Percentiles rank a stretch among this genome's conserved stretches.
These are phyloP conservation scores for Xylaria castorea DNA, from an alignment of 495 filamentous ascomycete species.

Conservation along the genomic window DNA sequence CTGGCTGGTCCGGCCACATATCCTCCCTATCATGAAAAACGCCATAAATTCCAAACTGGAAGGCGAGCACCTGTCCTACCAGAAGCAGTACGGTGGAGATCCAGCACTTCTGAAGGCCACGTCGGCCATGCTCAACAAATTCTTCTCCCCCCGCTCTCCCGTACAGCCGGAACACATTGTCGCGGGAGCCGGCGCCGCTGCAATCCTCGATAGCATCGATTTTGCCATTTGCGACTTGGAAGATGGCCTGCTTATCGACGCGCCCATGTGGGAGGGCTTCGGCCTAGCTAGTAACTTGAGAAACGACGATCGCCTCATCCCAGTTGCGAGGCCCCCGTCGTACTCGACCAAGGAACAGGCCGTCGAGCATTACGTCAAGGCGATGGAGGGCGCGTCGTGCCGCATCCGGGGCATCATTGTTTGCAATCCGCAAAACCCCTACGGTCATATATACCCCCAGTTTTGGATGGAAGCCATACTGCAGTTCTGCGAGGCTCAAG, in stretches of 20 bases:
- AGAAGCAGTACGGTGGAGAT: neutral
- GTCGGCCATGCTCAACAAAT: constrained; percentile 13
- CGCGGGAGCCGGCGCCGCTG: constrained; percentile 1
- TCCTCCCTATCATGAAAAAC: constrained; percentile 14
- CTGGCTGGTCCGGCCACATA: constrained; percentile 13
- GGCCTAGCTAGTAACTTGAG: constrained; percentile 4
- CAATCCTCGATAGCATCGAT: constrained; percentile 1
- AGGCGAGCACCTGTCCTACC: constrained; percentile 7
- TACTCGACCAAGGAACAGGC: constrained; percentile 6
- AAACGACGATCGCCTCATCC: constrained; percentile 6
- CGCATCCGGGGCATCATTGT: constrained; percentile 11
- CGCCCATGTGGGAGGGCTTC: constrained; percentile 10
- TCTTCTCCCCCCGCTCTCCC: constrained; percentile 4
- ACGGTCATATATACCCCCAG: constrained; percentile 7
- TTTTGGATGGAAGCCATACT: constrained; percentile 11
- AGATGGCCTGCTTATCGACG: constrained; percentile 4
- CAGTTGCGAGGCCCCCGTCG: neutral
- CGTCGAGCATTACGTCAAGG: neutral
- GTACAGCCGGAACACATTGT: constrained; percentile 1
- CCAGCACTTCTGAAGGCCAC: neutral
- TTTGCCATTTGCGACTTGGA: constrained; percentile 6
- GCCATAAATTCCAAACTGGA: neutral
- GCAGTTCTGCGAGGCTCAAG: constrained; percentile 7
- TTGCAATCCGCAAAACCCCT: constrained; percentile 7
- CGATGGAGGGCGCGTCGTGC: constrained; percentile 9